Percentiles rank a stretch among this genome's conserved stretches.
Evolutionary conservation across 441 rosid species (phyloP).

Genomic region (Brassica hybrid): DNA sequence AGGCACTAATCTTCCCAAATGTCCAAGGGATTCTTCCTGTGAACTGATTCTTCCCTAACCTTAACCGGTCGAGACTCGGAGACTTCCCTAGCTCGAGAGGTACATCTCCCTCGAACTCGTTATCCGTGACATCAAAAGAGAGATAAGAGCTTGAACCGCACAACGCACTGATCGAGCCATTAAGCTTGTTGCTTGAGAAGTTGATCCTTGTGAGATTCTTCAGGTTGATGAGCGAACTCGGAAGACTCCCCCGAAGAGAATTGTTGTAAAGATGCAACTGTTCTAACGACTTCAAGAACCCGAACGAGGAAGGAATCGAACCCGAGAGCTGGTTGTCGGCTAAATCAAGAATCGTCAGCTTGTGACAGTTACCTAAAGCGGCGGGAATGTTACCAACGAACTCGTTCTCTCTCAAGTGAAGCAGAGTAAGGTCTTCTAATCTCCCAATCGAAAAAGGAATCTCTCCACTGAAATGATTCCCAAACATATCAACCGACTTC

Average conservation of each 20-base stretch:
- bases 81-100: conserved; percentile 64
- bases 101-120: conserved; percentile 70
- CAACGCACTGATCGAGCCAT: conserved; percentile 69
- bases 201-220: conserved; percentile 77
- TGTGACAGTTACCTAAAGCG: conserved; percentile 78
- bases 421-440: conserved; percentile 64
- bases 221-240: conserved; percentile 63
- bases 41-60: conserved; percentile 80
- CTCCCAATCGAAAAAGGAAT: conserved; percentile 79
- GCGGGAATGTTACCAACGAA: conserved; percentile 80
- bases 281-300: conserved; percentile 62
- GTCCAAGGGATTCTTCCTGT: conserved; percentile 67
- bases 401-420: conserved; percentile 89
- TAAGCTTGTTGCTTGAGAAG: conserved; percentile 76
- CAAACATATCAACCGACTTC: conserved; percentile 67
- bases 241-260: conserved; percentile 78
- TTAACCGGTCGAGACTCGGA: conserved; percentile 66
- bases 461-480: conserved; percentile 73
- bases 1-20: conserved; percentile 62
- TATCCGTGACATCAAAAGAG: conserved; percentile 80
- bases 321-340: conserved; percentile 88
- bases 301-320: conserved; percentile 74
- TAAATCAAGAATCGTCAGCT: conserved; percentile 63
- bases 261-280: conserved; percentile 81
- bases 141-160: conserved; percentile 65